Evolutionary conservation across 805 yeast species (phyloP).

Genomic region (Nakazawaea ambrosiae): DNA sequence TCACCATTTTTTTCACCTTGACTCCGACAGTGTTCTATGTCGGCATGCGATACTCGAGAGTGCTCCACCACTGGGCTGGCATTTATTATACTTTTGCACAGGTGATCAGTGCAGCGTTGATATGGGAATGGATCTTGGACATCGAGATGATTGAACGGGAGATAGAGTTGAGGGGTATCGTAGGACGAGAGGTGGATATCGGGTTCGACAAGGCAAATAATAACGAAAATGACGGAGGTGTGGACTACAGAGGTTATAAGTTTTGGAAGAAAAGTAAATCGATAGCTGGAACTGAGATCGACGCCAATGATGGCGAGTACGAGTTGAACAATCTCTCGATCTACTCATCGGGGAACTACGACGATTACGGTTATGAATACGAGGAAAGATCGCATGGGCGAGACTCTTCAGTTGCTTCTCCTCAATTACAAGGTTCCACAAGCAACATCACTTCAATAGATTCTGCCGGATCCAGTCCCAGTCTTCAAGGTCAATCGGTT

Average conservation of each 20-base stretch:
- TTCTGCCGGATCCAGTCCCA: no score
- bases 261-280: background rate
- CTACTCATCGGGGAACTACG: no score
- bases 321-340: background rate
- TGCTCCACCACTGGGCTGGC: constrained; percentile 44
- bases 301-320: background rate
- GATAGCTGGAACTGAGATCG: background rate
- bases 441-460: no score
- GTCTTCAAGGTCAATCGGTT: no score
- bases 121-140: constrained; percentile 64
- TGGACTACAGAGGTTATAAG: background rate
- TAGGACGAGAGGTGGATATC: constrained; percentile 49
- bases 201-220: no score
- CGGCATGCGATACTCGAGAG: constrained; percentile 22
- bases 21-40: constrained; percentile 27
- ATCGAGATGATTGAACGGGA: constrained; percentile 43
- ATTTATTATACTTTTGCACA: constrained; percentile 38
- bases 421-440: no score
- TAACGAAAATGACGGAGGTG: no score
- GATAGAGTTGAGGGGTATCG: constrained; percentile 47
- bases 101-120: constrained; percentile 41
- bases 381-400: no score
- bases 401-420: no score
- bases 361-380: no score
- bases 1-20: constrained; percentile 29